phyloP scores from a whole-genome alignment of 73 alveolate species.

The Paramecium bursaria region DNA sequence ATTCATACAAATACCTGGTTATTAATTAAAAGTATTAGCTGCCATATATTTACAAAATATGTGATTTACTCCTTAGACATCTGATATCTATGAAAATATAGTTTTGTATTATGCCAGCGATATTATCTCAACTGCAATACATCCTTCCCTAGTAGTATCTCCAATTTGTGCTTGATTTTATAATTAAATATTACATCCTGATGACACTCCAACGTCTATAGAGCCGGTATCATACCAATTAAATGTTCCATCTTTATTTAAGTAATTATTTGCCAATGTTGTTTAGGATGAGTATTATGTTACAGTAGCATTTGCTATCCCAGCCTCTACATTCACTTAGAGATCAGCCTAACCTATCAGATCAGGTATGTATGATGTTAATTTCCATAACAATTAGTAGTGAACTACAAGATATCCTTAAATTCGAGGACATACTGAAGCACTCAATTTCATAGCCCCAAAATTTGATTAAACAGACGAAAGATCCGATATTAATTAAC shows the following conservation, averaged over 20 bases:
- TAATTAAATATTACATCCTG: conserved; percentile 1
- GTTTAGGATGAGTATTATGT: background rate
- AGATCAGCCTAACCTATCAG: conserved; percentile 19
- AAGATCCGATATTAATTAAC: background rate
- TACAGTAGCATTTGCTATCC: background rate
- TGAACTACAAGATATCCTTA: conserved; percentile 37
- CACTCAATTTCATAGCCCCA: conserved; percentile 24
- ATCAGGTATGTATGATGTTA: conserved; percentile 15
- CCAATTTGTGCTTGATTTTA: conserved; percentile 5
- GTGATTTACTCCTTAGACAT: conserved; percentile 15
- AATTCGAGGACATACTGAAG: conserved; percentile 52
- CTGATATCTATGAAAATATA: background rate
- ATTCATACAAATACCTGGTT: no score
- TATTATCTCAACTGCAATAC: conserved; percentile 27
- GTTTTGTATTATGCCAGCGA: background rate
- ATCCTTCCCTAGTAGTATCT: conserved; percentile 43
- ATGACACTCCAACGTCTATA: background rate
- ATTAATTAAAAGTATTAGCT: no score
- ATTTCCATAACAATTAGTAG: conserved; percentile 21
- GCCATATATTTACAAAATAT: conserved; percentile 48
- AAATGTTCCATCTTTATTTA: conserved; percentile 1
- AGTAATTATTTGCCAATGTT: conserved; percentile 2
- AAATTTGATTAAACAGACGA: background rate
- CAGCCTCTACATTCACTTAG: conserved; percentile 10
- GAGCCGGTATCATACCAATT: conserved; percentile 7